phyloP scores from a whole-genome alignment of 2,329 filamentous ascomycete genomes.

The Epichloe festucae region DNA sequence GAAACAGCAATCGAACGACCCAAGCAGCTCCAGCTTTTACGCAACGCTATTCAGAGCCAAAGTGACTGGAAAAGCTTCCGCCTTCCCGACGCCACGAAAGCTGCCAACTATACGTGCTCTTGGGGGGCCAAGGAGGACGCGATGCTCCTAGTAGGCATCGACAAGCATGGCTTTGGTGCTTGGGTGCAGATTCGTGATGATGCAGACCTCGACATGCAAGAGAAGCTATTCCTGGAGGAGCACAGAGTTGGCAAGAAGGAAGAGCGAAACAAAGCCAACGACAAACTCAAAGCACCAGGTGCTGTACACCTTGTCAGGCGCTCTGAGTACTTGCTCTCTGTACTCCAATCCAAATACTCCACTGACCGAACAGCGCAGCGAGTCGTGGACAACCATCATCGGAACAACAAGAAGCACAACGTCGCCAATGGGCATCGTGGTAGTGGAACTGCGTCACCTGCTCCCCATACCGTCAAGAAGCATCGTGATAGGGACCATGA shows the following conservation, averaged over 20 bases:
- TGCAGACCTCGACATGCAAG: slow-evolving; percentile 65
- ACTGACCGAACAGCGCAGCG: slow-evolving; percentile 64
- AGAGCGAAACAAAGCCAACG: slow-evolving; percentile 67
- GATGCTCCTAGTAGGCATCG: slow-evolving; percentile 91
- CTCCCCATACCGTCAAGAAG: slow-evolving; percentile 35
- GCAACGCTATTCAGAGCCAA: slow-evolving; percentile 53
- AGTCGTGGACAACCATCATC: slow-evolving; percentile 82
- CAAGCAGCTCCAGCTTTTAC: slow-evolving; percentile 73
- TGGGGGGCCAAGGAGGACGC: slow-evolving; percentile 93
- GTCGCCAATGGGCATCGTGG: slow-evolving; percentile 48
- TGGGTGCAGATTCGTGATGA: slow-evolving; percentile 95
- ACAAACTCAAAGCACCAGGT: slow-evolving; percentile 82
- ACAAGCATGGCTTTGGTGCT: slow-evolving; percentile 86
- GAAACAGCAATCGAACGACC: slow-evolving; percentile 90
- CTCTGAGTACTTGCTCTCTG: slow-evolving; percentile 89
- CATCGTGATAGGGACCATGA: slow-evolving; percentile 37
- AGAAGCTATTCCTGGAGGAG: slow-evolving; percentile 94
- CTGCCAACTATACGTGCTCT: slow-evolving; percentile 76
- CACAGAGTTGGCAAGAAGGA: slow-evolving; percentile 97
- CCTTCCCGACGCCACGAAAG: slow-evolving; percentile 81
- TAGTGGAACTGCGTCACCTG: slow-evolving; percentile 58
- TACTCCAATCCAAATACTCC: slow-evolving; percentile 74
- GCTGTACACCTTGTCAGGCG: slow-evolving; percentile 92
- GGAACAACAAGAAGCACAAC: slow-evolving; percentile 72
- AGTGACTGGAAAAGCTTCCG: slow-evolving; percentile 70